Evolutionary conservation across 805 yeast species (phyloP).

Genomic region (Martiniozyma abietophila): DNA sequence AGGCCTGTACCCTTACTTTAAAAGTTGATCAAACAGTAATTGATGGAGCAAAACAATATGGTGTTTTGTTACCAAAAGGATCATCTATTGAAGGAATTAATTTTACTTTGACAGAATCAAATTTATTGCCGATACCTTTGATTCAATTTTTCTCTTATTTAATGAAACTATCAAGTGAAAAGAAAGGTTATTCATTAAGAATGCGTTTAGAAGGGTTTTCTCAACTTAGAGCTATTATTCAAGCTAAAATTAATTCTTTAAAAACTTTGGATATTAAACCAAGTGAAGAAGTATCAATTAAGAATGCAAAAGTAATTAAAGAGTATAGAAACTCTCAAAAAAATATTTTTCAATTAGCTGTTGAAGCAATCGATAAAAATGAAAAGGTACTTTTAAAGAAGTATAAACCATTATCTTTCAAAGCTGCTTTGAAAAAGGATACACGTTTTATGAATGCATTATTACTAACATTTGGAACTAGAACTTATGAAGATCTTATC

Average conservation of each 20-base stretch:
- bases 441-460: slow-evolving; percentile 33
- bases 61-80: slow-evolving; percentile 32
- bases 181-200: slow-evolving; percentile 34
- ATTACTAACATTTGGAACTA: slow-evolving; percentile 46
- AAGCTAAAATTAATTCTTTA: slow-evolving; percentile 36
- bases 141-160: slow-evolving; percentile 46
- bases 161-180: slow-evolving; percentile 42
- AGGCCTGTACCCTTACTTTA: slow-evolving; percentile 50
- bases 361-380: slow-evolving; percentile 34
- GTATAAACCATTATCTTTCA: slow-evolving; percentile 47
- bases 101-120: slow-evolving; percentile 24
- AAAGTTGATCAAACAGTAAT: slow-evolving; percentile 34
- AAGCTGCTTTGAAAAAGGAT: slow-evolving; percentile 36
- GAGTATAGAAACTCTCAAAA: slow-evolving; percentile 42
- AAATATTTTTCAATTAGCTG: slow-evolving; percentile 33
- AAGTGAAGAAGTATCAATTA: slow-evolving; percentile 14
- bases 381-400: slow-evolving; percentile 39
- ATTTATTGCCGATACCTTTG: slow-evolving; percentile 32
- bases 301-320: slow-evolving; percentile 28
- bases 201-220: slow-evolving; percentile 53
- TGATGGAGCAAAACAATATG: slow-evolving; percentile 26
- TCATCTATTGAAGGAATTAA: slow-evolving; percentile 31
- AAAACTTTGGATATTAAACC: slow-evolving; percentile 25
- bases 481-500: slow-evolving; percentile 42
- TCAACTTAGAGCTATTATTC: slow-evolving; percentile 42